Conservation (phyloP, 2,329 filamentous ascomycete species). For the Neopestalotiopsis rosae region DNA sequence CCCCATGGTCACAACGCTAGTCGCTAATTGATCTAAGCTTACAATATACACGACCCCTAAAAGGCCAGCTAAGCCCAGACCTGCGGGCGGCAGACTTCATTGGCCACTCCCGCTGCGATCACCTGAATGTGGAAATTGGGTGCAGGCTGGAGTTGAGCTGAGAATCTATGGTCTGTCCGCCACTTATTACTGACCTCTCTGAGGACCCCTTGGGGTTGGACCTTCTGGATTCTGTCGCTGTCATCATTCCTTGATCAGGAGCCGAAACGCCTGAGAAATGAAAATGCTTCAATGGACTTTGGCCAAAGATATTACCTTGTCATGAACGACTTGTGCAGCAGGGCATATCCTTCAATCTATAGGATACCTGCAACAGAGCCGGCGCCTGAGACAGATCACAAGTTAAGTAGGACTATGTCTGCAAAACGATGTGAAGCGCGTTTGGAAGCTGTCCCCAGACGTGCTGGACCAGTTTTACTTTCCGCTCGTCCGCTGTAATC, state of each 20-base stretch:
- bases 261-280: slow-evolving; percentile 2
- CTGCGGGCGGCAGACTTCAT: slow-evolving; percentile 4
- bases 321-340: too few relatives aligned
- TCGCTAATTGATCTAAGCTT: slow-evolving; percentile 5
- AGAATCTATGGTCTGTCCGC: slow-evolving; percentile 4
- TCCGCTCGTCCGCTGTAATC: too few relatives aligned
- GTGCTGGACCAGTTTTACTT: too few relatives aligned
- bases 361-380: too few relatives aligned
- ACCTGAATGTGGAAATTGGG: not conserved
- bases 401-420: too few relatives aligned
- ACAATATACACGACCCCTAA: not conserved
- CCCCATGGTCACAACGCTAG: slow-evolving; percentile 1
- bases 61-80: slow-evolving; percentile 6
- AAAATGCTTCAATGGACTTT: slow-evolving; percentile 2
- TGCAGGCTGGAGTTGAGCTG: slow-evolving; percentile 6
- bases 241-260: not conserved
- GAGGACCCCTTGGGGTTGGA: not conserved
- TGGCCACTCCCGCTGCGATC: not conserved
- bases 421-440: too few relatives aligned
- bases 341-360: too few relatives aligned
- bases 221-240: slow-evolving; percentile 3
- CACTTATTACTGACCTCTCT: slow-evolving; percentile 3
- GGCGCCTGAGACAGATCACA: too few relatives aligned
- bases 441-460: too few relatives aligned
- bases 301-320: not conserved